Base-by-base conservation (phyloP, 169 alveolate species). In the Plasmodium yoelii region DNA sequence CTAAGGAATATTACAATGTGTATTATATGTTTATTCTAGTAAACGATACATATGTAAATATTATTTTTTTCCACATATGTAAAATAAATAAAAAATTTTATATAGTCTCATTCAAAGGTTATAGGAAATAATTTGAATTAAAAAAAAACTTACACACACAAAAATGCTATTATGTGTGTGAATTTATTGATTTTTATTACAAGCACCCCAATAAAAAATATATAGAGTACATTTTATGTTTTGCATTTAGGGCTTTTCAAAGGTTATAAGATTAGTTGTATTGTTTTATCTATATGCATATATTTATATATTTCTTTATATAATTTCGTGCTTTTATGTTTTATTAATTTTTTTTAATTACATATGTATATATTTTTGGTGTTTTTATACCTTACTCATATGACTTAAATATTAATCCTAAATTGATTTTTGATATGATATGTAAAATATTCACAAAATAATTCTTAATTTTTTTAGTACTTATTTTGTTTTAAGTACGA, bases 1-100 rank as follows among this genome's bases (percentile, higher is more conserved):
- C 60, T 57, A 12, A 42, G 26, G 39, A 39, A 18, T 57, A 24
- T 51, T 46, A 56, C 24, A 73, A 57, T 73, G 71, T 56, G 64
- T 72, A 59, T 59, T 57, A 39, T 59, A 57, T 39, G 28, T 56
- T 56, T 73, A 71, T 73, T 57, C 87, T 73, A 73, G 24, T 24
- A 39, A 73, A 24, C 42, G 42, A 34, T 34, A 3, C 42, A 34
- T 59, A 18, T 6, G 49, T 67, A 57, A 42, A 49, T 51, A 59
- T n/a, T 42, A 49, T 42, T 24, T 59, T 59, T 53, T 51, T 39
- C 15, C 71, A 57, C 46, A 13, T 71, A 6, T 24, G 18, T 15
- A 71, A 42, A 51, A 71, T 68, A 34, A 69, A 24, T 12, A 15
- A 8, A 19, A 2, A 18, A 24, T 49, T 59, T 49, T 22, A 28